These are phyloP conservation scores for Emergomyces orientalis DNA, from an alignment of 2,329 filamentous ascomycete genomes.

Conservation along the genomic window DNA sequence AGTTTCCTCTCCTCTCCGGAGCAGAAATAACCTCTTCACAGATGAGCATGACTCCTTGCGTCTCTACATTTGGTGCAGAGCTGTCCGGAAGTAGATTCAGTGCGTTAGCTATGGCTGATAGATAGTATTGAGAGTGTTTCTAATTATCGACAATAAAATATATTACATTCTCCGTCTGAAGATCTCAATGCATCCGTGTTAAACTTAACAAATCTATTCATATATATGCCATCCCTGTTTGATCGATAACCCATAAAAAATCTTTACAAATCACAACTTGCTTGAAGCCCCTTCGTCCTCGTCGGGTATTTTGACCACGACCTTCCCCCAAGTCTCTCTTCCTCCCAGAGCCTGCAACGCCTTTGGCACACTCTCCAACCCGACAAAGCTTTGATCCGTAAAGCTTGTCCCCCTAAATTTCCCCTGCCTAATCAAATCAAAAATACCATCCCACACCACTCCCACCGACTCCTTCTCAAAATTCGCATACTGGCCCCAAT, in stretches of 20 bases:
- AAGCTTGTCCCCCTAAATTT: conserved; percentile 79
- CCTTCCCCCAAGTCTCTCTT: conserved; percentile 89
- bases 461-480: conserved; percentile 62
- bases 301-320: conserved; percentile 77
- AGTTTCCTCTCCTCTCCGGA: conserved; percentile 16
- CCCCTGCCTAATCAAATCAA: conserved; percentile 63
- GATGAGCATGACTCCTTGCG: conserved; percentile 41
- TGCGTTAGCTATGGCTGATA: neutral
- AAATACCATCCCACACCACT: conserved; percentile 73
- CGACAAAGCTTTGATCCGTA: conserved; percentile 70
- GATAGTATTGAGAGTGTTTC: neutral
- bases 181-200: neutral
- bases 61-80: conserved; percentile 27
- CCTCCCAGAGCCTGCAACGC: conserved; percentile 69
- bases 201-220: conserved; percentile 2
- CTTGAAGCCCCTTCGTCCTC: conserved; percentile 46
- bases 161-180: conserved; percentile 7
- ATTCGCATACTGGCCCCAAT: conserved; percentile 78
- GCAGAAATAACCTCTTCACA: conserved; percentile 20
- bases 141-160: neutral
- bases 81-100: neutral
- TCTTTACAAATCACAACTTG: conserved; percentile 24
- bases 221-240: neutral
- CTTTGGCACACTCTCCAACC: conserved; percentile 66
- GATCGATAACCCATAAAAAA: neutral